Evolutionary conservation across 176 grass and related monocot species (phyloP).

Genomic region (Cymbopogon citratus): DNA sequence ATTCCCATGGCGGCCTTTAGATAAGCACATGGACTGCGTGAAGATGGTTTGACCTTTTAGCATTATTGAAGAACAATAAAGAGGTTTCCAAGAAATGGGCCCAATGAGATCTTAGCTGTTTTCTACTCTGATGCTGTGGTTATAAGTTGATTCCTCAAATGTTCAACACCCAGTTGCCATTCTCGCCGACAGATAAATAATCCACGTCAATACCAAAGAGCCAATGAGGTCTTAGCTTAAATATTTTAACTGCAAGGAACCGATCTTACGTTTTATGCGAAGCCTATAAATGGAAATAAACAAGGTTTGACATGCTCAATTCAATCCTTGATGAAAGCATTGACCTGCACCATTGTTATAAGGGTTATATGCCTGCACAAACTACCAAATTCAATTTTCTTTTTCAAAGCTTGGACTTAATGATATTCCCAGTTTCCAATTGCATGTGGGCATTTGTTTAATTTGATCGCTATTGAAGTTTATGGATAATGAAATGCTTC

Average conservation of each 20-base stretch:
- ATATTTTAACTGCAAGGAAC: conserved; percentile 29
- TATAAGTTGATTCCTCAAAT: conserved; percentile 43
- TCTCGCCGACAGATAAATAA: not conserved
- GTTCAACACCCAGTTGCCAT: conserved; percentile 33
- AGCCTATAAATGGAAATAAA: not conserved
- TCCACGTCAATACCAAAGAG: conserved; percentile 9
- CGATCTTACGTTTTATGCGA: conserved; percentile 35
- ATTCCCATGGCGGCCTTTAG: conserved; percentile 18
- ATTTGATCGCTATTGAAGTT: not conserved
- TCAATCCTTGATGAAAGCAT: conserved; percentile 50
- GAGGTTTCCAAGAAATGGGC: conserved; percentile 32
- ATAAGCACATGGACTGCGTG: conserved; percentile 25
- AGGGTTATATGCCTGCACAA: conserved; percentile 19
- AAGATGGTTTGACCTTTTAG: conserved; percentile 42
- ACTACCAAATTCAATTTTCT: conserved; percentile 13
- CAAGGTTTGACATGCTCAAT: conserved; percentile 28
- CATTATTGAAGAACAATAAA: conserved; percentile 35
- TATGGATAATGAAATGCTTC: not conserved
- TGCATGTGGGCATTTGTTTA: conserved; percentile 26
- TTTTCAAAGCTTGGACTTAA: conserved; percentile 27
- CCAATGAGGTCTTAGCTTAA: conserved; percentile 15
- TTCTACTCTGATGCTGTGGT: conserved; percentile 14
- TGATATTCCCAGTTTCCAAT: conserved; percentile 30
- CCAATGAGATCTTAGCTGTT: conserved; percentile 34
- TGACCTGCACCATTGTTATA: conserved; percentile 49